These are phyloP conservation scores for Tolypocladium capitatum DNA, from an alignment of 2,329 filamentous ascomycete genomes.

Conservation along the genomic window DNA sequence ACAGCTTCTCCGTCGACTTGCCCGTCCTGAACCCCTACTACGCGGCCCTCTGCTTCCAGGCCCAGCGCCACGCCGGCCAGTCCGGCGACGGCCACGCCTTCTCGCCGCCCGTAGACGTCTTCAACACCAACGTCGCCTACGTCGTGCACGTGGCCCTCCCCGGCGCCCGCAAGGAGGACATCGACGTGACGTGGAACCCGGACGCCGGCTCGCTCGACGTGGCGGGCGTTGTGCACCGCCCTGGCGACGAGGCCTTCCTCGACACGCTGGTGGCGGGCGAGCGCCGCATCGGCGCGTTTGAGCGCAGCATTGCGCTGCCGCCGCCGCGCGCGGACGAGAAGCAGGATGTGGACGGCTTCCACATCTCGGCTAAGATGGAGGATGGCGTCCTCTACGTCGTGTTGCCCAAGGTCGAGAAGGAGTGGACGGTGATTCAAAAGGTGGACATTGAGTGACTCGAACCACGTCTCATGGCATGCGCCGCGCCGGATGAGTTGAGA, in stretches of 20 bases:
- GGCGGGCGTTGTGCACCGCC: constrained; percentile 60
- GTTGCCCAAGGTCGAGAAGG: constrained; percentile 60
- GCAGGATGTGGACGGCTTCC: constrained; percentile 50
- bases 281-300: constrained; percentile 61
- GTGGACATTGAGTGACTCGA: constrained; percentile 39
- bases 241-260: constrained; percentile 56
- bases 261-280: constrained; percentile 50
- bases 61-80: constrained; percentile 12
- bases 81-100: constrained; percentile 28
- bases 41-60: constrained; percentile 25
- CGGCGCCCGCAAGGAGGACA: constrained; percentile 65
- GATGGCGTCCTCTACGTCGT: constrained; percentile 65
- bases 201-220: constrained; percentile 53
- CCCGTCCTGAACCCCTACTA: constrained; percentile 28
- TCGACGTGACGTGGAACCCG: constrained; percentile 63
- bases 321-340: constrained; percentile 26
- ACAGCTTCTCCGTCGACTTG: constrained; percentile 23
- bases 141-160: constrained; percentile 65
- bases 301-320: constrained; percentile 53
- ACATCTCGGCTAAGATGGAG: constrained; percentile 63
- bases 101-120: constrained; percentile 59
- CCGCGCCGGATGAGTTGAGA: not conserved
- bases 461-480: too few species aligned
- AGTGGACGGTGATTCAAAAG: constrained; percentile 49
- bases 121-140: constrained; percentile 52